These are phyloP conservation scores for Isabelozyma rhagii DNA, from an alignment of 805 yeast genomes.

Conservation along the genomic window DNA sequence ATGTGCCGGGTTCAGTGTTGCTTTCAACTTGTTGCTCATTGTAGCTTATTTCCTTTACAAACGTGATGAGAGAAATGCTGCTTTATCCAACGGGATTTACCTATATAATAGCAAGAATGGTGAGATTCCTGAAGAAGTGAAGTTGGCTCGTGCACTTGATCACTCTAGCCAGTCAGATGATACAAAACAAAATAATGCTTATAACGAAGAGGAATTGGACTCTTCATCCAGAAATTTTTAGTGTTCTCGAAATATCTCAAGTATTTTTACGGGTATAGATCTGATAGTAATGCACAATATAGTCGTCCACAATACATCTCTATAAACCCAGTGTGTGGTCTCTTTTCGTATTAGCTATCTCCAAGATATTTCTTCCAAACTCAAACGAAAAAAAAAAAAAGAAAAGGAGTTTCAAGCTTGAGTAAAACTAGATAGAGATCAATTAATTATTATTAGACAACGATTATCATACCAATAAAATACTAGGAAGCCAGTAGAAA, in stretches of 20 bases:
- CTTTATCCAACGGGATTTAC: slow-evolving; percentile 47
- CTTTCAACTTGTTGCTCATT: slow-evolving; percentile 16
- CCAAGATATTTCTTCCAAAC: too few species aligned
- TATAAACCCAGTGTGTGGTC: too few species aligned
- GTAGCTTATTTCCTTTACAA: slow-evolving; percentile 42
- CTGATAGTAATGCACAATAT: too few species aligned
- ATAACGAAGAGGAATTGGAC: neutral
- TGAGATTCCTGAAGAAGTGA: slow-evolving; percentile 6
- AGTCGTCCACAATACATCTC: too few species aligned
- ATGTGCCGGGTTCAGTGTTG: slow-evolving; percentile 39
- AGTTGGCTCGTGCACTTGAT: neutral
- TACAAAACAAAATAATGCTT: slow-evolving; percentile 1
- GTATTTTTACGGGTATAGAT: too few species aligned
- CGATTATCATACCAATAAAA: too few species aligned
- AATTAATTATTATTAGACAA: too few species aligned
- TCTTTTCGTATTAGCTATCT: too few species aligned
- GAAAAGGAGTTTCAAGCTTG: too few species aligned
- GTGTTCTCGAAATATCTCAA: neutral
- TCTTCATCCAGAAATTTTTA: neutral
- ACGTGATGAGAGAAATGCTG: slow-evolving; percentile 46
- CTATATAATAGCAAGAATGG: slow-evolving; percentile 38
- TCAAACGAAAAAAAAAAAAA: too few species aligned
- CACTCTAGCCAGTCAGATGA: neutral
- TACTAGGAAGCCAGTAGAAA: too few species aligned
- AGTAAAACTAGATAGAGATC: too few species aligned